Evolutionary conservation across 495 filamentous ascomycete species (phyloP).

Genomic region (Aspergillus haitiensis): DNA sequence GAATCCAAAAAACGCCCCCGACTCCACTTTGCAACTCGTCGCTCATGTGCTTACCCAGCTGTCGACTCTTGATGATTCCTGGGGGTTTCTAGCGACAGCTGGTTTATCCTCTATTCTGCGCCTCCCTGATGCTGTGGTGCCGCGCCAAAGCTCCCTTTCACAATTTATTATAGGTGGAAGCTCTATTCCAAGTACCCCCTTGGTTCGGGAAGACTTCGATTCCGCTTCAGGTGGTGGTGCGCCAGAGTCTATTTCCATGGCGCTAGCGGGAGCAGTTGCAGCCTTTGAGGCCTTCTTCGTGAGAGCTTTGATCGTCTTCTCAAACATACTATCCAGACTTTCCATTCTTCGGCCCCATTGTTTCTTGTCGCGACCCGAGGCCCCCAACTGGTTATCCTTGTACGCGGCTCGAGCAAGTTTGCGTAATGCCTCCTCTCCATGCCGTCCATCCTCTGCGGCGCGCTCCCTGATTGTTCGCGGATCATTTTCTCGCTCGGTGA

Average conservation of each 20-base stretch:
- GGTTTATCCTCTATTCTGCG: constrained; percentile 36
- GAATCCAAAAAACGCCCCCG: constrained; percentile 29
- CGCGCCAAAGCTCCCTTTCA: constrained; percentile 47
- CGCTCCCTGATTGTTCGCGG: constrained; percentile 69
- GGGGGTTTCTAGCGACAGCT: constrained; percentile 22
- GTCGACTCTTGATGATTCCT: constrained; percentile 32
- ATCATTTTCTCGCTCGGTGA: constrained; percentile 64
- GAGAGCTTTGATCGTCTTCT: constrained; percentile 45
- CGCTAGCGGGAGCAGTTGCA: constrained; percentile 14
- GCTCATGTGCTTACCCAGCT: constrained; percentile 32
- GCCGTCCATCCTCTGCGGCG: constrained; percentile 69
- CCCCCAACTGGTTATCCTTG: constrained; percentile 42
- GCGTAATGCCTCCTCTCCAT: constrained; percentile 72
- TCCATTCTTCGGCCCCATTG: constrained; percentile 46
- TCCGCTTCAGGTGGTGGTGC: constrained; percentile 26
- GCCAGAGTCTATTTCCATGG: constrained; percentile 41
- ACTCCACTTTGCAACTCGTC: constrained; percentile 20
- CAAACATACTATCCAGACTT: constrained; percentile 52
- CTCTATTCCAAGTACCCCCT: constrained; percentile 38
- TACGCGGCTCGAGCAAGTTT: constrained; percentile 58
- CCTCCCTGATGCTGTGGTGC: constrained; percentile 29
- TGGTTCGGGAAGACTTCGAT: constrained; percentile 28
- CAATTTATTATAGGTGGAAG: constrained; percentile 51
- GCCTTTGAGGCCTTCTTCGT: constrained; percentile 38
- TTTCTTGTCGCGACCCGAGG: constrained; percentile 43